phyloP scores from a whole-genome alignment of 768 basidiomycete species.

The Russula brevipes region DNA sequence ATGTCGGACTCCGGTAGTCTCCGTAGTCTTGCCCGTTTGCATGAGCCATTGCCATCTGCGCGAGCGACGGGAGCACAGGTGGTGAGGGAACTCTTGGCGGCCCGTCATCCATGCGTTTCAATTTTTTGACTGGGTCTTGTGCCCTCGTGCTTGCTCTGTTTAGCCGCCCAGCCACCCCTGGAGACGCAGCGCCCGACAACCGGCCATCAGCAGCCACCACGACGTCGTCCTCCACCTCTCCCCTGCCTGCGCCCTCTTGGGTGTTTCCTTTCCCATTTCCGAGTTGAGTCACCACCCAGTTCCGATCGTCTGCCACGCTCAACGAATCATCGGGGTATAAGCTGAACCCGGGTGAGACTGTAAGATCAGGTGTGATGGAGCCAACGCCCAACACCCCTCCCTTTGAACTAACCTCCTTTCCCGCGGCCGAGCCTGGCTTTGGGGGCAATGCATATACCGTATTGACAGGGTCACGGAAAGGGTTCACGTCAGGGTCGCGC shows the following conservation, averaged over 20 bases:
- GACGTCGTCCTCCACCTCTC: constrained; percentile 23
- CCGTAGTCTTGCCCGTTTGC: constrained; percentile 55
- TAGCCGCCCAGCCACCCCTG: constrained; percentile 1
- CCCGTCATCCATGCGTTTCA: constrained; percentile 46
- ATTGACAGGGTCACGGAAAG: constrained; percentile 33
- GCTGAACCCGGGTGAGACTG: constrained; percentile 51
- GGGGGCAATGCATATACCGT: constrained; percentile 30
- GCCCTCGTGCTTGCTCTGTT: constrained; percentile 10
- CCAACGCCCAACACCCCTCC: constrained; percentile 37
- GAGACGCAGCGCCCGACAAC: neutral
- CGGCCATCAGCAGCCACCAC: neutral
- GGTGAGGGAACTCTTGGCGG: constrained; percentile 80
- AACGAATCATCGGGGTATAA: constrained; percentile 70
- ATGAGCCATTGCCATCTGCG: constrained; percentile 73
- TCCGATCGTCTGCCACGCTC: constrained; percentile 46
- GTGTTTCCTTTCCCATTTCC: constrained; percentile 19
- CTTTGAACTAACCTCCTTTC: constrained; percentile 37
- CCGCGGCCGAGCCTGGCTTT: constrained; percentile 27
- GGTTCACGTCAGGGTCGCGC: constrained; percentile 28
- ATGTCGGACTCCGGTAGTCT: constrained; percentile 73
- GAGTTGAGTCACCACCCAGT: constrained; percentile 24
- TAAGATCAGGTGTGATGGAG: constrained; percentile 33
- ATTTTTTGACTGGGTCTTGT: constrained; percentile 28
- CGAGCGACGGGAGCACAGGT: constrained; percentile 62
- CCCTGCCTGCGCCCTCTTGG: constrained; percentile 26